Evolutionary conservation across 2,329 filamentous ascomycete species (phyloP).

Genomic region (Fusarium cyanostomum): DNA sequence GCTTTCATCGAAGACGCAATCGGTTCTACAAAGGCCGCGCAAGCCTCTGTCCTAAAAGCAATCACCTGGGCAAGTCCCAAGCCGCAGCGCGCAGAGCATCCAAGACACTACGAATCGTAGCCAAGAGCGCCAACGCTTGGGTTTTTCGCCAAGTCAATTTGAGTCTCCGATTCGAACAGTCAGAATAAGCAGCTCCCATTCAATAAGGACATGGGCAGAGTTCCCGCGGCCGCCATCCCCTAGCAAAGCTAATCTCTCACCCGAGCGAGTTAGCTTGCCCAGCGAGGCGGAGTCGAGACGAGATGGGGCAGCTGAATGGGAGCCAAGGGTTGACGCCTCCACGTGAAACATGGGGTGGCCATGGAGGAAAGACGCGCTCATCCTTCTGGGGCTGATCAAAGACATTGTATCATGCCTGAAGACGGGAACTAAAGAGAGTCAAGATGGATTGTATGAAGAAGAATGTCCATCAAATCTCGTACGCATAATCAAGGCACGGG

Average conservation of each 20-base stretch:
- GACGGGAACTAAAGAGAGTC: too few species aligned
- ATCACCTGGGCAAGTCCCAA: background rate
- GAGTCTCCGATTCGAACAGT: background rate
- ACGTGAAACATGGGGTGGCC: slow-evolving; percentile 17
- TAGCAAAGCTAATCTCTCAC: slow-evolving; percentile 19
- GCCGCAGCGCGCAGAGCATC: background rate
- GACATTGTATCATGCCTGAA: too few species aligned
- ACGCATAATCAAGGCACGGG: background rate
- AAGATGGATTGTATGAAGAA: background rate
- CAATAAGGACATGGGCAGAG: too few species aligned
- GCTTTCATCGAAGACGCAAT: background rate
- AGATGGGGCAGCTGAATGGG: background rate
- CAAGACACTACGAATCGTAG: slow-evolving; percentile 1
- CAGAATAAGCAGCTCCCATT: too few species aligned
- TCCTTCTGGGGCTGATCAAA: background rate
- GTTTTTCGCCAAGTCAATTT: too few species aligned
- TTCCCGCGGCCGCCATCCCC: too few species aligned
- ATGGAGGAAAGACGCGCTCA: background rate
- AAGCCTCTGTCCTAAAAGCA: background rate
- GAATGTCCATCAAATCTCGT: background rate
- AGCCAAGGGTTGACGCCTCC: slow-evolving; percentile 5
- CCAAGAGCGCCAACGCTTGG: background rate
- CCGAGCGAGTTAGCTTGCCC: slow-evolving; percentile 21
- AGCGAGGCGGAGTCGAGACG: slow-evolving; percentile 15
- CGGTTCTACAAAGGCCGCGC: background rate